phyloP scores from a whole-genome alignment of 352 stramenopile species.

The Globisporangium radiosum region DNA sequence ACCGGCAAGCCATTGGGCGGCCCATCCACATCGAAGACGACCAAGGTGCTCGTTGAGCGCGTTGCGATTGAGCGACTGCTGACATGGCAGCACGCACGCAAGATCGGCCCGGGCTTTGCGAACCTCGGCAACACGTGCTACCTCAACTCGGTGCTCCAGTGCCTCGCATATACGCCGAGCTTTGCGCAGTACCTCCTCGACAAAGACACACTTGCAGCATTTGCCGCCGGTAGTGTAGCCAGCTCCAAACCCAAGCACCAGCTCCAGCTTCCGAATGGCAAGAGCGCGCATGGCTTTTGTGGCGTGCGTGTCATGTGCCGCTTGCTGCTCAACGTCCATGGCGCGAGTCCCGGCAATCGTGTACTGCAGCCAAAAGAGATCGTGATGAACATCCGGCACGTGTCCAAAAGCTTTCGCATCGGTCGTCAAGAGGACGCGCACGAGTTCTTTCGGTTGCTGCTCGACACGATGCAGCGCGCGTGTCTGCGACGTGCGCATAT shows the following conservation, averaged over 20 bases:
- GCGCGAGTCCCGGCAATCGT: slow-evolving; percentile 19
- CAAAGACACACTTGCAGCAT: slow-evolving; percentile 37
- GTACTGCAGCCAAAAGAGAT: slow-evolving; percentile 76
- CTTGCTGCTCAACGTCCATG: slow-evolving; percentile 62
- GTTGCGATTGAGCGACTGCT: slow-evolving; percentile 49
- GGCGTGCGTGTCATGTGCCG: slow-evolving; percentile 55
- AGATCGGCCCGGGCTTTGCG: slow-evolving; percentile 74
- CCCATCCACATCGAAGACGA: slow-evolving; percentile 13
- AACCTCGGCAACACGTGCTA: slow-evolving; percentile 96
- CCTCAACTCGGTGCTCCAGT: slow-evolving; percentile 92
- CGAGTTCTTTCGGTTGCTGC: slow-evolving; percentile 87
- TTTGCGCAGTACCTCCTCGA: slow-evolving; percentile 88
- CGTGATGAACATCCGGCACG: slow-evolving; percentile 80
- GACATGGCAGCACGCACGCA: slow-evolving; percentile 53
- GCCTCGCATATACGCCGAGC: slow-evolving; percentile 69
- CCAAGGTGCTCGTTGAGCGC: slow-evolving; percentile 30
- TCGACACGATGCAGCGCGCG: slow-evolving; percentile 83
- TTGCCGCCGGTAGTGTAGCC: slow-evolving; percentile 12
- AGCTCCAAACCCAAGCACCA: slow-evolving; percentile 11
- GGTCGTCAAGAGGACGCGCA: slow-evolving; percentile 89
- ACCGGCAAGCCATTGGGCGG: too few species aligned
- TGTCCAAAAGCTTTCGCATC: slow-evolving; percentile 84
- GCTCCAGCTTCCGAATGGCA: slow-evolving; percentile 15
- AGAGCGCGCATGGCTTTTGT: slow-evolving; percentile 30
- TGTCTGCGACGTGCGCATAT: slow-evolving; percentile 66